Base-by-base conservation (phyloP, 1,284 basidiomycete genomes). In the Malassezia caprae region DNA sequence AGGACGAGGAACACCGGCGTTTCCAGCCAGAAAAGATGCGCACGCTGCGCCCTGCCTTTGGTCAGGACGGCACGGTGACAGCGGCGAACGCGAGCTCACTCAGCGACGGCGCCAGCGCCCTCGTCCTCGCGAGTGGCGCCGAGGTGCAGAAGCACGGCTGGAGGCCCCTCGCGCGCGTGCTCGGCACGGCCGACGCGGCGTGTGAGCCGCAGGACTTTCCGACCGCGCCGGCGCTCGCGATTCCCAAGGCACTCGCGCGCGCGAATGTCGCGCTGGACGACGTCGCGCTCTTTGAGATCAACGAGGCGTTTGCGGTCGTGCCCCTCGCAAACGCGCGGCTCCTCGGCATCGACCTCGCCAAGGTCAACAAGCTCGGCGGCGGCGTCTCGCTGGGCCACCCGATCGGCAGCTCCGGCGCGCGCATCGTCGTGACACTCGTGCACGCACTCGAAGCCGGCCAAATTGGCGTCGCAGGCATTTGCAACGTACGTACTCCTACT, bases 131-230 rank as follows among this genome's bases (percentile, higher is more conserved):
- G 31, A 62, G 59, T 27, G 62, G 61, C 41, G 69, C 66, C 11
- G 67, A 69, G 48, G 64, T 65, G 13, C 65, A 72, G 41, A 75
- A 76, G 62, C 62, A 69, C 26, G 69, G 72, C 31, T 59, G 72
- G 27, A 76, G 74, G 61, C 76, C 77, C 31, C 58, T 78, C 28
- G 77, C 77, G 28, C 73, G 72, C 64, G 75, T 78, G 37, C 49
- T 78, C 35, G 68, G 90, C 90, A 96, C 88, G 77, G 90, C 94
- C 60, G 94, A 99, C 78, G 90, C 88, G 61, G 94, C 94, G 69
- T 85, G 90, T 67, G 89, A 88, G 28, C 94, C 94, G 34, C 87
- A 96, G 67, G 90, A 98, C 77, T 99, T 99, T 84, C 90, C 93
- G 44, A 82, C 84, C 65, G 94, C 94, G 27, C 94, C 94, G 26